A percentile compares a stretch with the other conserved stretches of the same genome.
phyloP scores from a whole-genome alignment of 331 rosid genomes.

The Rhamnella rubrinervis region DNA sequence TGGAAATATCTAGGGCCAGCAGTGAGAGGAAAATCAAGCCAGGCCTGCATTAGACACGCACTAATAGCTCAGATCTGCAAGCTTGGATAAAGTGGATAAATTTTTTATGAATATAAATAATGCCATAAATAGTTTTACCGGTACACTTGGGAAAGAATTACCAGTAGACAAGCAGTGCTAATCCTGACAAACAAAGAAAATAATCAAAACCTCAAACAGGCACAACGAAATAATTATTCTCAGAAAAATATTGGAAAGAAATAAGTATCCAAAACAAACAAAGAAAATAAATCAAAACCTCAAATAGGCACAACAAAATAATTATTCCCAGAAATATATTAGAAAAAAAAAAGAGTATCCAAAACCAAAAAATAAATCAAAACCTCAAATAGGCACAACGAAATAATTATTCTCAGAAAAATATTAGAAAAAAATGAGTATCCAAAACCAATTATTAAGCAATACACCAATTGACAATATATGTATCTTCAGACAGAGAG shows the following conservation, averaged over 20 bases:
- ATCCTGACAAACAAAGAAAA: constrained; percentile 12
- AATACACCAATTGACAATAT: no score
- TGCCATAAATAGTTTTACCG: constrained; percentile 41
- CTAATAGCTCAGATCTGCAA: constrained; percentile 33
- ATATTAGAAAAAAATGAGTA: background rate
- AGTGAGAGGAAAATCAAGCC: constrained; percentile 77
- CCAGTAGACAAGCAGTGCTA: constrained; percentile 24
- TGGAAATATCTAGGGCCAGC: constrained; percentile 88
- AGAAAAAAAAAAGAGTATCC: background rate
- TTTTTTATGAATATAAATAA: constrained; percentile 3
- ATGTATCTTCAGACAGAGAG: constrained; percentile 21
- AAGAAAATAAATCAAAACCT: background rate
- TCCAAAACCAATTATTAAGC: no score
- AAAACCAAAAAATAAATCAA: background rate
- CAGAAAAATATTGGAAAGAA: background rate
- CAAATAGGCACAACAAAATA: background rate
- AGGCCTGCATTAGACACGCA: constrained; percentile 63
- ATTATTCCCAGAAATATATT: background rate
- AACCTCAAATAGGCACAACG: background rate
- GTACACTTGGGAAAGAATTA: constrained; percentile 83
- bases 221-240: background rate
- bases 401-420: background rate
- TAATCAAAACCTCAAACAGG: constrained; percentile 1
- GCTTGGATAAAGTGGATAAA: constrained; percentile 6
- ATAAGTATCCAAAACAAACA: background rate